Evolutionary conservation across 345 rosid genomes (phyloP), one percentile per base, ranked within the genome.

Genomic region (Rhodomyrtus tomentosa): DNA sequence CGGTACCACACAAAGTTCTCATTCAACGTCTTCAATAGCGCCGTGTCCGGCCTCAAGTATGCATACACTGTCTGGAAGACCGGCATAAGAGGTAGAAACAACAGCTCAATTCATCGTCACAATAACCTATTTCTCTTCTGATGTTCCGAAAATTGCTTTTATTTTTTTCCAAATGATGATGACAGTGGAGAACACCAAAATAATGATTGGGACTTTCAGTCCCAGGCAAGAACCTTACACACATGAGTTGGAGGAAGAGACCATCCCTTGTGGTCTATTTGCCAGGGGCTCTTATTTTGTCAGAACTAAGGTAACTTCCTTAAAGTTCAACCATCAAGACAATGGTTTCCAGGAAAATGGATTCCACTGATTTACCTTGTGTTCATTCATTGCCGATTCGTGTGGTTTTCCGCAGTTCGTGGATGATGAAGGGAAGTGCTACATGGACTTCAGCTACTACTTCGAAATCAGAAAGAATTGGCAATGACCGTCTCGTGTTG

Each of bases 401-500:
- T 84, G 27, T 73, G 21, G 27, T 32, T 82, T 53, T n/a, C 55
- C 22, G 20, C 87, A 89, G 90, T 83, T 89, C 29, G 88, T 89
- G 10, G 90, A 89, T 80, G 90, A 89, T 40, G 85, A 87, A 12
- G 90, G 89, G 42, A 89, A 84, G 72, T 89, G 90, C 82, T 81
- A 89, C 85, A 38, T 89, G 86, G 87, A 89, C 74, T 83, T 85
- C 80, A 85, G 84, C 51, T 89, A 89, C 90, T 84, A 52, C 86
- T 89, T 89, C 21, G 89, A 89, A 84, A 89, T 89, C 48, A 86
- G 88, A 22, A 89, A 87, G 88, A 85, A 85, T n/a, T 89, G 90
- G 90, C 83, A 85, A 32, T 88, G 73, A 83, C 73, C 4, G 1
- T 38, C 55, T 42, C 12, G 29, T 32, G 42, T 3, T 3, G 24